phyloP scores from a whole-genome alignment of 148 eudicot species.

The Selenicereus undatus region DNA sequence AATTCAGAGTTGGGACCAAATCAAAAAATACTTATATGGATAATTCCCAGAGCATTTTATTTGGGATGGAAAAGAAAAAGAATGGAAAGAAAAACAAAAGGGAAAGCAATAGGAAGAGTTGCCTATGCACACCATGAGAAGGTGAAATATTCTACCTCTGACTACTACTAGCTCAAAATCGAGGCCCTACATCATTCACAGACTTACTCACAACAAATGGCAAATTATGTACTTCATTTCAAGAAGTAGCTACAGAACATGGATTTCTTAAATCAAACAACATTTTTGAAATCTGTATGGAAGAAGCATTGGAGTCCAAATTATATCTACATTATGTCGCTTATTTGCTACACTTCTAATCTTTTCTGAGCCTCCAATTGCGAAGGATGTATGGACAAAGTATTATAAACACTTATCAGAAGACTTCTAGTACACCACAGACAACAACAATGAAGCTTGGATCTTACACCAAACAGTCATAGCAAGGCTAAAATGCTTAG shows the following conservation, averaged over 20 bases:
- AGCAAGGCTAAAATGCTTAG: not conserved
- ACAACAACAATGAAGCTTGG: not conserved
- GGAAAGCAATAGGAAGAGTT: not conserved
- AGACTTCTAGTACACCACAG: not conserved
- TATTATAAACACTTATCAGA: not conserved
- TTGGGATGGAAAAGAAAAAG: not conserved
- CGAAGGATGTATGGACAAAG: not conserved
- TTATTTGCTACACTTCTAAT: no score
- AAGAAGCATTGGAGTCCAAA: not conserved
- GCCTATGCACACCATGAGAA: not conserved
- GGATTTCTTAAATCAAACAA: not conserved
- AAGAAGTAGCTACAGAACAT: not conserved
- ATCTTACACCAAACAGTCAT: not conserved
- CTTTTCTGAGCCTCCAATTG: no score
- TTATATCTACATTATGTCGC: no score
- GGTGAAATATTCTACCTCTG: not conserved
- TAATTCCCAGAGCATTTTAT: not conserved
- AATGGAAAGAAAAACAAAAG: not conserved
- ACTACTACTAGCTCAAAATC: not conserved
- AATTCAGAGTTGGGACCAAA: not conserved
- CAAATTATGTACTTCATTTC: not conserved
- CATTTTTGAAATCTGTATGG: not conserved
- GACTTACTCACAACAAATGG: not conserved
- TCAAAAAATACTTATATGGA: not conserved
- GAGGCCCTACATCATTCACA: constrained; percentile 1